Base-by-base conservation (phyloP, 2,329 filamentous ascomycete species). In the Aspergillus nomiae region DNA sequence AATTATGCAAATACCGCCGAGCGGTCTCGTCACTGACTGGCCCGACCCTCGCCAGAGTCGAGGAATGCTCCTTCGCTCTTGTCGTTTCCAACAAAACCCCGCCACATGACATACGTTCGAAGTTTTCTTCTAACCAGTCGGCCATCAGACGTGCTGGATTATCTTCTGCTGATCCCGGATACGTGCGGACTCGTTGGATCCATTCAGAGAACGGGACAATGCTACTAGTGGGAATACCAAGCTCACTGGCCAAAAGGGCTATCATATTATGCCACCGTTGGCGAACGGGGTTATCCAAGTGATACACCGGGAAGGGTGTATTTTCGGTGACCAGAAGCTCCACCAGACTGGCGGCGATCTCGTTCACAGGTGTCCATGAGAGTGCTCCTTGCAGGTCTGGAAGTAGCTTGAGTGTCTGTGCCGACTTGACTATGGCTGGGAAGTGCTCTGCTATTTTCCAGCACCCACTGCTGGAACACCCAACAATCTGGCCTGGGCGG, bases 381-480 rank as follows among this genome's bases (percentile, higher is more conserved):
- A 84, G 62, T 1, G 62, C 56, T 1, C 82, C 82, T 0, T 74
- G 58, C 1, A 84, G 63, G 45, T 81, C 76, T 0, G 84, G 83
- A 14, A 82, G 66, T 0, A 69, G 75, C 1, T 73, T 68, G 0
- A 86, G 65, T 0, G 79, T 79, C 66, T 86, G 82, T 0, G 81
- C 79, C 0, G 80, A 83, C 69, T 86, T 85, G 62, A 85, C 67
- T n/a, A 87, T 61, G 66, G 85, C 84, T 0, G 74, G 65, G 16
- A 86, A 70, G 64, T 86, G 82, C 69, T 87, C 84, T 30, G 78
- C 76, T 0, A 79, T 75, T 64, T 87, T 87, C 86, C 85, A 87
- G 67, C 81, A 82, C 0, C 85, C 85, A 61, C 74, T 85, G 0
- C 61, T 75, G 3, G 67, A 80, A 0, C 80, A 82, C 0, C 86